Conservation (phyloP, 345 rosid genomes). For the Citrus mangshanensis region DNA sequence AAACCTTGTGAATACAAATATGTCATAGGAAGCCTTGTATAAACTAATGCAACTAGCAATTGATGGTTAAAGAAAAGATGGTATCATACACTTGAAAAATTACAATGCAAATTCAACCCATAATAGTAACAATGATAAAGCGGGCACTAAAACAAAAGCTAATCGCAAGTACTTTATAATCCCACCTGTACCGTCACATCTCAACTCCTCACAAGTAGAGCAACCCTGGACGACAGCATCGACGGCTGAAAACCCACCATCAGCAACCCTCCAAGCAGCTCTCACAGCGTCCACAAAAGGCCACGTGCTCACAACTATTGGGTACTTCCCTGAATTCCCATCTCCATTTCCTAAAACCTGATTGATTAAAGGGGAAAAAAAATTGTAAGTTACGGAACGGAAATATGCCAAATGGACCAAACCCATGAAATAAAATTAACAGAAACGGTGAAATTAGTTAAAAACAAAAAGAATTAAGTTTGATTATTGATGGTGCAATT, state of each 20-base stretch:
- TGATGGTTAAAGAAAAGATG: background rate
- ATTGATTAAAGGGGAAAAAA: background rate
- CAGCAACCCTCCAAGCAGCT: conserved; percentile 76
- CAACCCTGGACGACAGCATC: conserved; percentile 97
- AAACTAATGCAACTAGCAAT: background rate
- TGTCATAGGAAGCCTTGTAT: background rate
- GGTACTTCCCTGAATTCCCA: conserved; percentile 39
- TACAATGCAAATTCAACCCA: background rate
- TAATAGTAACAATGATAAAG: background rate
- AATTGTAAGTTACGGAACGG: background rate
- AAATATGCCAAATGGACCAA: background rate
- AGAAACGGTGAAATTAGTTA: background rate
- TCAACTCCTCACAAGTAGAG: conserved; percentile 81
- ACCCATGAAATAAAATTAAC: background rate
- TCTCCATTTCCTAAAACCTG: conserved; percentile 40
- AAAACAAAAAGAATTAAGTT: background rate
- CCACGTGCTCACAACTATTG: conserved; percentile 89
- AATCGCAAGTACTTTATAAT: background rate
- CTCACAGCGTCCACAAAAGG: conserved; percentile 84
- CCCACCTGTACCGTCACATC: conserved; percentile 92
- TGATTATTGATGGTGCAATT: background rate
- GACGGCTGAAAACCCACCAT: conserved; percentile 59
- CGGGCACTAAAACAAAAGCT: background rate
- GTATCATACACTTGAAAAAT: background rate
- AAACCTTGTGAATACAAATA: background rate